phyloP scores from a whole-genome alignment of 371 early-diverging fungal genomes.

The Dinochytrium kinnereticum region DNA sequence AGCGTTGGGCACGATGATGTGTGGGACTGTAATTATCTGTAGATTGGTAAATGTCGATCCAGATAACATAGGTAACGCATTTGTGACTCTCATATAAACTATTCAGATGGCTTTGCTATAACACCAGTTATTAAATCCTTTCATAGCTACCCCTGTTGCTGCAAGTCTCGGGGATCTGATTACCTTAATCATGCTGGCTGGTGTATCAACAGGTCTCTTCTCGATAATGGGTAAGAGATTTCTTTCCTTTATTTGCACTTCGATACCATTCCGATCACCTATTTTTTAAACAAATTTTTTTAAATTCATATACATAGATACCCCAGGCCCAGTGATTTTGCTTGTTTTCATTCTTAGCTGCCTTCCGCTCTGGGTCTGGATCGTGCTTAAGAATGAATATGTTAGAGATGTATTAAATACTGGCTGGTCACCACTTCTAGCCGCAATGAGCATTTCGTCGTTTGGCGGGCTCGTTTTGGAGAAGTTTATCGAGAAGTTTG shows the following conservation, averaged over 20 bases:
- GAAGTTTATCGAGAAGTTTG: constrained; percentile 69
- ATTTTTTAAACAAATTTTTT: background rate
- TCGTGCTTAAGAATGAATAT: constrained; percentile 52
- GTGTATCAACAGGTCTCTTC: constrained; percentile 36
- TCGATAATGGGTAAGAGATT: constrained; percentile 52
- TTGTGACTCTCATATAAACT: constrained; percentile 43
- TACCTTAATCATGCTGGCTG: constrained; percentile 64
- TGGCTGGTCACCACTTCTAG: constrained; percentile 79
- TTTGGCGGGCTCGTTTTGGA: constrained; percentile 82
- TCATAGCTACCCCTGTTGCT: constrained; percentile 13
- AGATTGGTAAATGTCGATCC: constrained; percentile 73
- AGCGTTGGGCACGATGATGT: constrained; percentile 75
- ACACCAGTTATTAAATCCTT: background rate
- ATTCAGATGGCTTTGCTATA: background rate
- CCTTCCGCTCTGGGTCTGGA: constrained; percentile 61
- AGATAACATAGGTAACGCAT: constrained; percentile 65
- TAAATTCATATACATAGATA: background rate
- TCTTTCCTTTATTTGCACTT: too few relatives aligned
- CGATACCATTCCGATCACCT: background rate
- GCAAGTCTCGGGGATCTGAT: constrained; percentile 78
- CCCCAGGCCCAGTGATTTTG: constrained; percentile 40
- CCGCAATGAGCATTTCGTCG: constrained; percentile 80
- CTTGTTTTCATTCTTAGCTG: constrained; percentile 49
- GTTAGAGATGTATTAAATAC: constrained; percentile 67
- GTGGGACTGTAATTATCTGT: constrained; percentile 68